Percentiles rank a stretch among this genome's conserved stretches.
phyloP scores from a whole-genome alignment of 2,329 filamentous ascomycete species.

The Cordyceps militaris region DNA sequence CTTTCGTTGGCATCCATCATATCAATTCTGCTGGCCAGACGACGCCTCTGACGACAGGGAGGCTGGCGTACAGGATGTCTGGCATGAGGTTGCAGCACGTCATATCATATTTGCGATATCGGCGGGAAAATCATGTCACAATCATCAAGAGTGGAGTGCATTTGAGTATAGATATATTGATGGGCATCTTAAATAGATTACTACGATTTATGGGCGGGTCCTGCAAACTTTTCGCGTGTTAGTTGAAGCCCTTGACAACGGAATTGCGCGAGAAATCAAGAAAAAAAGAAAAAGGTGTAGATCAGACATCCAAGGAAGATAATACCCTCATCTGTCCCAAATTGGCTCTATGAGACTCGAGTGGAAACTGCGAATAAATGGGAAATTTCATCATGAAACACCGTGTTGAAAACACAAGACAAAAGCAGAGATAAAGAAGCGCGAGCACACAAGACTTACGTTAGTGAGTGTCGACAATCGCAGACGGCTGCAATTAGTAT shows the following conservation, averaged over 20 bases:
- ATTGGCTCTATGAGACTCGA: constrained; percentile 65
- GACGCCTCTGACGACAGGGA: not conserved
- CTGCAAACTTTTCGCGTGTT: constrained; percentile 18
- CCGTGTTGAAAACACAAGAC: constrained; percentile 1
- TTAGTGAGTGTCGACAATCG: not conserved
- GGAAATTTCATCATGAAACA: constrained; percentile 63
- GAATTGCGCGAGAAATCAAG: not conserved
- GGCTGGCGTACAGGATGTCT: not conserved
- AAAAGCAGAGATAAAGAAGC: constrained; percentile 18
- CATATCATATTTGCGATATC: too few species aligned
- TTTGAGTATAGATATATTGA: not conserved
- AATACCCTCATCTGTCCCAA: constrained; percentile 61
- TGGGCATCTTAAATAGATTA: not conserved
- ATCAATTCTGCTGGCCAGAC: not conserved
- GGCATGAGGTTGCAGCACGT: too few species aligned
- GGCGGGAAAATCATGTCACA: not conserved
- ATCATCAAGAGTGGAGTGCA: not conserved
- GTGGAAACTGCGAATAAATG: constrained; percentile 85
- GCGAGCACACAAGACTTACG: constrained; percentile 14
- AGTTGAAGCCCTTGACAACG: constrained; percentile 16
- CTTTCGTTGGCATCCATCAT: too few species aligned
- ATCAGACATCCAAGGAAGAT: constrained; percentile 75
- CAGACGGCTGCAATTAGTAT: not conserved
- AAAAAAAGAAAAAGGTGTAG: constrained; percentile 20
- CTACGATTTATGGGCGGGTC: constrained; percentile 1